These are phyloP conservation scores for Rhododendron griersonianum DNA, from an alignment of 148 eudicot genomes.

Conservation along the genomic window DNA sequence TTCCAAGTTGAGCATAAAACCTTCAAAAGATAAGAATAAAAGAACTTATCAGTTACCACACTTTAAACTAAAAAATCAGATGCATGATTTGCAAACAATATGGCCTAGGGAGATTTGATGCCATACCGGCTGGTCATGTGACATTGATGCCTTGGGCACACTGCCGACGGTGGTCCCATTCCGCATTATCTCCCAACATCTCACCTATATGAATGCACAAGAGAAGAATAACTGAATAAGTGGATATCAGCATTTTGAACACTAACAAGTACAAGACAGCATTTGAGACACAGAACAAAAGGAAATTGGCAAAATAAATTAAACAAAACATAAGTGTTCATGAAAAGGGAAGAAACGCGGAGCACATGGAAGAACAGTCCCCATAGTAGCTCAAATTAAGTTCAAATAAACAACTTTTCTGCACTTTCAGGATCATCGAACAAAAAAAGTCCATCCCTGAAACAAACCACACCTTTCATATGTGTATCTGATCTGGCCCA, in stretches of 20 bases:
- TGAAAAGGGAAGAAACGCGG: neutral
- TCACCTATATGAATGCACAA: conserved; percentile 40
- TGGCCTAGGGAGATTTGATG: neutral
- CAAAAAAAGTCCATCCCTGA: neutral
- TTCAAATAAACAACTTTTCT: neutral
- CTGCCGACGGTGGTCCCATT: conserved; percentile 50
- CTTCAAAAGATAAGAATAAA: conserved; percentile 27
- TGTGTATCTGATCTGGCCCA: neutral
- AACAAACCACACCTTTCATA: neutral
- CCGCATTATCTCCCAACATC: conserved; percentile 83
- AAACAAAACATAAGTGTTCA: neutral
- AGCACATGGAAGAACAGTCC: neutral
- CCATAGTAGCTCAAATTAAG: neutral
- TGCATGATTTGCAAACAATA: neutral
- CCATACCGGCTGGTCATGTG: conserved; percentile 87
- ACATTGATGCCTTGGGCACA: conserved; percentile 66
- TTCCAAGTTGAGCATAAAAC: conserved; percentile 94
- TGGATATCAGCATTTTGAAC: neutral
- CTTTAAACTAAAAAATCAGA: neutral
- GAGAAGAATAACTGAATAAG: neutral
- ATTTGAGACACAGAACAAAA: neutral
- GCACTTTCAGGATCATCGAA: neutral
- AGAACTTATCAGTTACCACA: neutral
- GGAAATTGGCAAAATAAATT: neutral
- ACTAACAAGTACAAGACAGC: neutral